A percentile compares a stretch with the other conserved stretches of the same genome.
Conservation (phyloP, 192 early-diverging fungal species). For the Martensiomyces pterosporus region DNA sequence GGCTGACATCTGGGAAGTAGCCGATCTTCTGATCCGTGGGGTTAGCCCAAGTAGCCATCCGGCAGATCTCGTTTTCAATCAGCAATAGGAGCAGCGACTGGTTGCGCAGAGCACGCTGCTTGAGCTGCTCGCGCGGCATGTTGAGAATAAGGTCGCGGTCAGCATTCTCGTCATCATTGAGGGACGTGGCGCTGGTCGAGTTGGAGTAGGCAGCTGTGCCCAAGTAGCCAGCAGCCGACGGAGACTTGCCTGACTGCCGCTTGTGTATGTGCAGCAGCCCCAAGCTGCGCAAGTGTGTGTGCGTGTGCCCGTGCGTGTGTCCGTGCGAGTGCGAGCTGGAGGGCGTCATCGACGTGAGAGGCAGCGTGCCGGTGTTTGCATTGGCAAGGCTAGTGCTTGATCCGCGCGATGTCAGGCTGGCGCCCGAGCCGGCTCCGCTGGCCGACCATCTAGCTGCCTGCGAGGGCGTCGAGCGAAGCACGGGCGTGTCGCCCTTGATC, state of each 20-base stretch:
- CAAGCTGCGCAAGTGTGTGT: constrained; percentile 25
- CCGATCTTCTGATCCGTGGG: constrained; percentile 55
- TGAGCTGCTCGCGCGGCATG: constrained; percentile 29
- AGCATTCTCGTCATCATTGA: constrained; percentile 12
- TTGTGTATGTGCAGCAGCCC: constrained; percentile 20
- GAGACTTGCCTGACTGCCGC: constrained; percentile 5
- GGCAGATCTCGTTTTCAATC: constrained; percentile 82
- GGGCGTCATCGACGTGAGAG: constrained; percentile 3
- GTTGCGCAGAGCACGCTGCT: constrained; percentile 27
- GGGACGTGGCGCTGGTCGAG: constrained; percentile 28
- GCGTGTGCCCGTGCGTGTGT: constrained; percentile 7
- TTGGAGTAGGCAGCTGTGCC: constrained; percentile 10
- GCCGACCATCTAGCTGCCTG: constrained; percentile 9
- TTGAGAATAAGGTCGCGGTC: constrained; percentile 26
- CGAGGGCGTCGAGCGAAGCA: constrained; percentile 25
- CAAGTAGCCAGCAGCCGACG: background rate
- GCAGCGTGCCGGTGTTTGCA: background rate
- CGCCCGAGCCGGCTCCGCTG: background rate
- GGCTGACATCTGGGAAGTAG: constrained; percentile 32
- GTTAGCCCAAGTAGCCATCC: constrained; percentile 79
- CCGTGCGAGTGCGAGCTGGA: constrained; percentile 3
- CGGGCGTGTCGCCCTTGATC: constrained; percentile 59
- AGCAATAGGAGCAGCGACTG: constrained; percentile 68
- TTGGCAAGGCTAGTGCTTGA: constrained; percentile 4
- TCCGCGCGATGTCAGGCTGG: constrained; percentile 1